A percentile compares a stretch with the other conserved stretches of the same genome.
phyloP scores from a whole-genome alignment of 1,284 basidiomycete genomes.

The Pseudozyma hubeiensis region DNA sequence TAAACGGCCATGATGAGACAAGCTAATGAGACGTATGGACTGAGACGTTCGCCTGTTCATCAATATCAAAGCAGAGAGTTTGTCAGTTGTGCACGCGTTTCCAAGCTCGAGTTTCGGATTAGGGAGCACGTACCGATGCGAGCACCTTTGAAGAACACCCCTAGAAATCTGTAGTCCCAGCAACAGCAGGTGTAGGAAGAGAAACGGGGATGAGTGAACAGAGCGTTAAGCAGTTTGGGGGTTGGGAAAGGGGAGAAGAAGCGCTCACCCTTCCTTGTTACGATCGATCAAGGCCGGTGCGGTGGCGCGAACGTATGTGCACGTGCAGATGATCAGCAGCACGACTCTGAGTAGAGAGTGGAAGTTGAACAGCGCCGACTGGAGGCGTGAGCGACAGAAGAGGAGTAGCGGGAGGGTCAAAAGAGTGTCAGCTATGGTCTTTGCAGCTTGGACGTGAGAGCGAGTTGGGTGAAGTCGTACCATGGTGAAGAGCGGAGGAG shows the following conservation, averaged over 20 bases:
- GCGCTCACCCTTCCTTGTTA: slow-evolving; percentile 89
- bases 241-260: not conserved
- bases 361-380: slow-evolving; percentile 99
- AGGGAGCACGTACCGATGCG: slow-evolving; percentile 58
- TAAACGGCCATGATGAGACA: slow-evolving; percentile 67
- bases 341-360: slow-evolving; percentile 93
- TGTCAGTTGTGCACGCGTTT: not conserved
- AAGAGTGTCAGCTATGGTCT: too few species aligned
- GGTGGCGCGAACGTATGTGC: slow-evolving; percentile 91
- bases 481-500: too few species aligned
- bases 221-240: too few species aligned
- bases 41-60: slow-evolving; percentile 63
- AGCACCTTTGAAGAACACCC: slow-evolving; percentile 66
- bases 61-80: not conserved
- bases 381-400: too few species aligned
- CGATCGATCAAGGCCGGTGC: slow-evolving; percentile 89
- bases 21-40: slow-evolving; percentile 66
- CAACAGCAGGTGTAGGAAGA: too few species aligned
- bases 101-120: not conserved
- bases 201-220: too few species aligned
- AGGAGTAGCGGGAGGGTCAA: not conserved
- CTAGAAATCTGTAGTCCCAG: slow-evolving; percentile 50
- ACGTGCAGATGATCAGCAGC: slow-evolving; percentile 93
- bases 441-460: too few species aligned
- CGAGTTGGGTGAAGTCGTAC: too few species aligned